Evolutionary conservation across 148 eudicot species (phyloP).

Genomic region (Heliamphora exappendiculata): DNA sequence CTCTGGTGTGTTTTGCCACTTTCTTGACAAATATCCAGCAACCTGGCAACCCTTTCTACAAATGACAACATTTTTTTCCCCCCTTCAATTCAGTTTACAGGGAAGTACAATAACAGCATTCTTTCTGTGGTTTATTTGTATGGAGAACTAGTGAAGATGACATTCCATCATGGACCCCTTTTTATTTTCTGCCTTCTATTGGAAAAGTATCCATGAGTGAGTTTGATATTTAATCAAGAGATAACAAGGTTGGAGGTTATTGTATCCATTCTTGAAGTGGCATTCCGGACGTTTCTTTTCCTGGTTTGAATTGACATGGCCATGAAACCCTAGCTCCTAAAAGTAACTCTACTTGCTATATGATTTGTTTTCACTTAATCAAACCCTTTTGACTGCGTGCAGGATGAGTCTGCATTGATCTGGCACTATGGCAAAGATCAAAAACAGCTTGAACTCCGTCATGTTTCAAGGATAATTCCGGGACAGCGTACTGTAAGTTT

Average conservation of each 20-base stretch:
- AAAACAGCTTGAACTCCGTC: slow-evolving; percentile 62
- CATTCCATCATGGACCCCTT: background rate
- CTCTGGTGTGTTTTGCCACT: too few relatives aligned
- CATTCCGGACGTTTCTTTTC: background rate
- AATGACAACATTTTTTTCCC: too few relatives aligned
- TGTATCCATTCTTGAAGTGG: background rate
- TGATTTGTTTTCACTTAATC: background rate
- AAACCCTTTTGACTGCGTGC: slow-evolving; percentile 15
- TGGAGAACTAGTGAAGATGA: background rate
- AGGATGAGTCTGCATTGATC: slow-evolving; percentile 75
- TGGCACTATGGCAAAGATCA: slow-evolving; percentile 79
- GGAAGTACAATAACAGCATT: background rate
- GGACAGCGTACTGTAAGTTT: slow-evolving; percentile 84
- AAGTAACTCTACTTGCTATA: background rate
- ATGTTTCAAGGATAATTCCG: slow-evolving; percentile 72
- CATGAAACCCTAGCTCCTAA: background rate
- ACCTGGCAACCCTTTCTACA: too few relatives aligned
- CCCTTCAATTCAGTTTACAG: background rate
- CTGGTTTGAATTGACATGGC: background rate
- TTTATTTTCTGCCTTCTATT: background rate
- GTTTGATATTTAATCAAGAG: background rate
- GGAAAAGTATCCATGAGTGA: background rate
- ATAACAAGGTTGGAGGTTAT: background rate
- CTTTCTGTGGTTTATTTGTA: background rate
- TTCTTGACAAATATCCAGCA: too few relatives aligned